Evolutionary conservation across 2,329 filamentous ascomycete species (phyloP), one percentile per base, ranked within the genome.

Genomic region (Beauveria bassiana): DNA sequence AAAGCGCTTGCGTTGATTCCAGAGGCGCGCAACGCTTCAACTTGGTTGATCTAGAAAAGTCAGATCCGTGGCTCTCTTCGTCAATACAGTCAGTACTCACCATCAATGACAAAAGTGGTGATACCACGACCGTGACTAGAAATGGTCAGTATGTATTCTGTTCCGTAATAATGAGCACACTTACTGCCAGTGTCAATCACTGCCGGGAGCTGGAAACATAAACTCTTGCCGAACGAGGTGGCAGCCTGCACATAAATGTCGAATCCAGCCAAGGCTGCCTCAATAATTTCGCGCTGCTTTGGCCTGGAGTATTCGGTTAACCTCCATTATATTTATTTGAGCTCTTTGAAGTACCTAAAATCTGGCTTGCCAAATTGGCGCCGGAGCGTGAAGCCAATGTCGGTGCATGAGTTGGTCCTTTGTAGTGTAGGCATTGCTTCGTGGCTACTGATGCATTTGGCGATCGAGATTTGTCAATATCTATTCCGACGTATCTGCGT

Each of bases 231-330:
- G 72, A 97, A 97, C 10, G 88, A 91, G 3, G 90, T 93, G 60
- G 90, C 90, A 52, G 93, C 93, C 74, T 97, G 93, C 1, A 98
- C 83, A 70, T 96, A 97, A 49, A 98, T 89, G 86, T 98, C 93
- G 65, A 93, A 82, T 18, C 91, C 89, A 61, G 89, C 85, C 9
- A 97, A 80, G 3, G 90, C 90, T 8, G 91, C 89, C 62, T 83
- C 80, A 61, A 98, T 93, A 61, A 97, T 92, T 69, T 98, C 92
- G 63, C 90, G 86, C 71, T 97, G 93, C 43, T 90, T 79, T 12
- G 92, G 91, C 67, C 91, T 92, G 10, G 2, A 45, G n/a, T 38
- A 53, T 45, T 7, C 22, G 6, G 1, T 53, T 16, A 26, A 12
- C 14, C 40, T 34, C 7, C n/a, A 28, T 42, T 9, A 16, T 7